A percentile compares a stretch with the other conserved stretches of the same genome.
phyloP scores from a whole-genome alignment of 805 yeast species.

The Candida incommunis region DNA sequence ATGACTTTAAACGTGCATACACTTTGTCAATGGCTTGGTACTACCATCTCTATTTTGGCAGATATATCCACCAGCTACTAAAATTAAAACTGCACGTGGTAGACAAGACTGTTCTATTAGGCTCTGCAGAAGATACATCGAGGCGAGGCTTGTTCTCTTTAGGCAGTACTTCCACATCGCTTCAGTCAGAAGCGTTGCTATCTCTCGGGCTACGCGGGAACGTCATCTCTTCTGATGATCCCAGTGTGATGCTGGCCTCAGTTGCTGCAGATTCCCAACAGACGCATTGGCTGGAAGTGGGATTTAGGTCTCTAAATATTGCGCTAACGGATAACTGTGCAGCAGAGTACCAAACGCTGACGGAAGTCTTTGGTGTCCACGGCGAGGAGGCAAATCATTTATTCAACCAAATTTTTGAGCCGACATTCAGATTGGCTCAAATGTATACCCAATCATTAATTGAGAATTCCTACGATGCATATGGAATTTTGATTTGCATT shows the following conservation, averaged over 20 bases:
- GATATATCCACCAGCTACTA: conserved; percentile 61
- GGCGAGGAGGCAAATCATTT: conserved; percentile 12
- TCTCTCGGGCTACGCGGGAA: conserved; percentile 42
- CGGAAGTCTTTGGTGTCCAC: conserved; percentile 50
- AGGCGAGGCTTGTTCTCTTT: conserved; percentile 12
- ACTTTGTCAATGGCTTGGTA: conserved; percentile 89
- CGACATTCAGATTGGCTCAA: conserved; percentile 36
- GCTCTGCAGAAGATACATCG: conserved; percentile 23
- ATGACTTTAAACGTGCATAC: conserved; percentile 67
- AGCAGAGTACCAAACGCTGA: conserved; percentile 61
- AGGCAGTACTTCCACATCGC: conserved; percentile 2
- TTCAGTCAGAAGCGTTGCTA: conserved; percentile 1
- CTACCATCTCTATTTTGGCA: conserved; percentile 61
- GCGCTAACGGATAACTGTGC: conserved; percentile 65
- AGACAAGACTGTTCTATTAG: conserved; percentile 44
- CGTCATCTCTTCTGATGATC: conserved; percentile 39
- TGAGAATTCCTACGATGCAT: conserved; percentile 42
- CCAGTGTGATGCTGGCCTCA: conserved; percentile 62
- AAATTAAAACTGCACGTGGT: conserved; percentile 41
- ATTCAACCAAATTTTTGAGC: conserved; percentile 36
- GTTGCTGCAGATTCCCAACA: conserved; percentile 67
- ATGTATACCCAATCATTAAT: conserved; percentile 30
- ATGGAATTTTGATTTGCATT: conserved; percentile 65
- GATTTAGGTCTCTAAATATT: conserved; percentile 55
- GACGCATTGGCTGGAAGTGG: conserved; percentile 56